phyloP scores from a whole-genome alignment of 257 asterid species.

The Gentiana straminea region DNA sequence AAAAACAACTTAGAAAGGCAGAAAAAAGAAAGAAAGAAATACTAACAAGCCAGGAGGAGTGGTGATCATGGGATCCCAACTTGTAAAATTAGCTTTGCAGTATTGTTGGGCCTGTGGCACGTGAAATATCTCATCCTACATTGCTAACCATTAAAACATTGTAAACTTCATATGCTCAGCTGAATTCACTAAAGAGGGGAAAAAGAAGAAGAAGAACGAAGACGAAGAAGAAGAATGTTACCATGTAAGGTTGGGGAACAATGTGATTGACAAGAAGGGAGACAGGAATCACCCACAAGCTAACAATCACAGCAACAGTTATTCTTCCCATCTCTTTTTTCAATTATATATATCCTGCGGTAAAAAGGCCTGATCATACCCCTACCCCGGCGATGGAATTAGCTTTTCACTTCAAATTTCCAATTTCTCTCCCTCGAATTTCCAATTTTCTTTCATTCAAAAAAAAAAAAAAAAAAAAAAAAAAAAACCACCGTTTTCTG shows the following conservation, averaged over 20 bases:
- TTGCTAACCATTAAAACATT: conserved; percentile 5
- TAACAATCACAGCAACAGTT: conserved; percentile 38
- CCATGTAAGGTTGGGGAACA: conserved; percentile 93
- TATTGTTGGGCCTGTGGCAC: conserved; percentile 79
- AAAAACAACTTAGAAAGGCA: neutral
- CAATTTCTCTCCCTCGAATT: too few species aligned
- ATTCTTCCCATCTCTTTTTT: conserved; percentile 46
- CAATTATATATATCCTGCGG: neutral
- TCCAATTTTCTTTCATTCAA: too few species aligned
- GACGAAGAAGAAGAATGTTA: conserved; percentile 9
- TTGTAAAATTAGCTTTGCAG: conserved; percentile 70
- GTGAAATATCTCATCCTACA: conserved; percentile 96
- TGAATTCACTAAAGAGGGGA: neutral
- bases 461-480: too few species aligned
- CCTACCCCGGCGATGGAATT: too few species aligned
- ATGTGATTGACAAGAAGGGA: conserved; percentile 58
- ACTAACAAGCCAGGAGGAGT: conserved; percentile 98
- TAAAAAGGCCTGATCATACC: too few species aligned
- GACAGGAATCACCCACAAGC: conserved; percentile 54
- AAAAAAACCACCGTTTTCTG: too few species aligned
- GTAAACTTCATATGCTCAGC: conserved; percentile 9
- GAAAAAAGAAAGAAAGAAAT: neutral
- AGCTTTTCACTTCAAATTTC: too few species aligned
- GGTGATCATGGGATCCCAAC: conserved; percentile 99
- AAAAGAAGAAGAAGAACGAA: neutral